Evolutionary conservation across 75 land plant species (phyloP).

Genomic region (Selaginella moellendorffii): DNA sequence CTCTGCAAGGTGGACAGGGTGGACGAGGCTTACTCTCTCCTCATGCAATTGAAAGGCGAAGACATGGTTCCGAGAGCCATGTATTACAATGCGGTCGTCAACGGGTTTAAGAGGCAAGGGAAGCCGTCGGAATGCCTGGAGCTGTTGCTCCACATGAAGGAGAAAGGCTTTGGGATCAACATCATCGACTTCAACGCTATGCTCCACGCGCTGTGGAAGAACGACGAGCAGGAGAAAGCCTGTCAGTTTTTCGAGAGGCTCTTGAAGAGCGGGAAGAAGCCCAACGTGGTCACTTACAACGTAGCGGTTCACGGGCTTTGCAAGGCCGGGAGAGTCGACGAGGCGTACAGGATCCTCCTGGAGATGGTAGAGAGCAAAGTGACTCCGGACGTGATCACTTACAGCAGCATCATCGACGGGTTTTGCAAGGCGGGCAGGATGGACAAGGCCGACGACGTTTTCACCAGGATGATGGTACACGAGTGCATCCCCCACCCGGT

Average conservation of each 20-base stretch:
- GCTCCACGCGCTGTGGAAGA: background rate
- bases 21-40: background rate
- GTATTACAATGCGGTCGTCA: background rate
- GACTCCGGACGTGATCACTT: conserved; percentile 32
- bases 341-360: conserved; percentile 35
- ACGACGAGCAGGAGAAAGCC: background rate
- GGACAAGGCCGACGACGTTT: background rate
- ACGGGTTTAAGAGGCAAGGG: background rate
- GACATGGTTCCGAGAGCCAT: background rate
- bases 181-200: background rate
- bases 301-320: conserved; percentile 33
- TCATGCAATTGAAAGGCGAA: background rate
- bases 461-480: background rate
- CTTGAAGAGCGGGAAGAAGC: background rate
- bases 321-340: conserved; percentile 18
- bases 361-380: conserved; percentile 31
- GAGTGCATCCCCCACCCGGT: background rate
- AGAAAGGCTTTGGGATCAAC: background rate
- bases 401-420: conserved; percentile 31
- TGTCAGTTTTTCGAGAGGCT: background rate
- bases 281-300: conserved; percentile 37
- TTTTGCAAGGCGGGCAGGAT: conserved; percentile 34
- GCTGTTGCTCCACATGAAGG: background rate
- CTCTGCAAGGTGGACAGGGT: background rate
- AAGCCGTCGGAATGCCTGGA: background rate